A percentile compares a stretch with the other conserved stretches of the same genome.
phyloP scores from a whole-genome alignment of 2,329 filamentous ascomycete species.

The Neonectria faginata region DNA sequence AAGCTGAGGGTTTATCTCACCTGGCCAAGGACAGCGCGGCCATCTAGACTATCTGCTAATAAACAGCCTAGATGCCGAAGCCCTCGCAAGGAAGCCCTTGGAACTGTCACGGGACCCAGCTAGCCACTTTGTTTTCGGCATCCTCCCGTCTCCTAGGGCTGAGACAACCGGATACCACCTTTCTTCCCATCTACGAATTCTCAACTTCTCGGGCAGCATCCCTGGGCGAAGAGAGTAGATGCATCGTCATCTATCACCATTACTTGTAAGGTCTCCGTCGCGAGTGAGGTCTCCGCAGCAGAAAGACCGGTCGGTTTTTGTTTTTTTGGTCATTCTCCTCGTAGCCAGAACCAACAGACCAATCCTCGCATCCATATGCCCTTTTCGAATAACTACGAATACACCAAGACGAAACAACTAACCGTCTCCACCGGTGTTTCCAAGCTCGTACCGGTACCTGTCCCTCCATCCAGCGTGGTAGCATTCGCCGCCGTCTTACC shows the following conservation, averaged over 20 bases:
- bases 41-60: constrained; percentile 8
- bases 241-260: not conserved
- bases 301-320: constrained; percentile 4
- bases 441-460: constrained; percentile 9
- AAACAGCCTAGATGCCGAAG: not conserved
- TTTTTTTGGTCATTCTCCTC: constrained; percentile 6
- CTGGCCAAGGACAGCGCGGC: constrained; percentile 14
- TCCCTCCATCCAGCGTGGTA: constrained; percentile 6
- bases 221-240: not conserved
- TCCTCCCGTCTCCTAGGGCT: constrained; percentile 28
- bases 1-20: constrained; percentile 15
- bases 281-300: not conserved
- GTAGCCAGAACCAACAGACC: constrained; percentile 2
- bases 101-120: constrained; percentile 13
- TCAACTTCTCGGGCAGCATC: not conserved
- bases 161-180: constrained; percentile 19
- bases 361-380: constrained; percentile 10
- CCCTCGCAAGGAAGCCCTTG: constrained; percentile 8
- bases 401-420: not conserved
- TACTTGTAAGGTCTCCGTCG: not conserved
- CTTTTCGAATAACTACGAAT: not conserved
- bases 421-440: not conserved
- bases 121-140: constrained; percentile 7
- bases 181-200: not conserved
- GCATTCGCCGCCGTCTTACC: not conserved